Percentiles rank a stretch among this genome's conserved stretches.
Conservation (phyloP, 768 basidiomycete genomes). For the Mycena filopes region DNA sequence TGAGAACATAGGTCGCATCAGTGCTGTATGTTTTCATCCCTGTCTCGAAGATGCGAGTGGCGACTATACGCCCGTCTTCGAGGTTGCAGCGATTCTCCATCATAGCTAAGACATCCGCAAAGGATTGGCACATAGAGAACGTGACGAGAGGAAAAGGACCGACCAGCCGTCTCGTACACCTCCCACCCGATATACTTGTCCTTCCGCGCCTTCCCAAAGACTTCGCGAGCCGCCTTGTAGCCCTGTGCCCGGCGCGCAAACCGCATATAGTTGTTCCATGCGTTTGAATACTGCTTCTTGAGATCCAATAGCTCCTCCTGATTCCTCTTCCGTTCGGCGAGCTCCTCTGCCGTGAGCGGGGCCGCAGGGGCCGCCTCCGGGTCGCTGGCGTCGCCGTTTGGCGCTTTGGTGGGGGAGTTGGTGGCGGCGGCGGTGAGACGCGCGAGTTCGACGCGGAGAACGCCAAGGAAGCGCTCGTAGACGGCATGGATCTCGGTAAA, state of each 20-base stretch:
- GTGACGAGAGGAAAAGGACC: constrained; percentile 32
- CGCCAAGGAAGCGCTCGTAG: constrained; percentile 78
- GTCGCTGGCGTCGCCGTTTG: constrained; percentile 4
- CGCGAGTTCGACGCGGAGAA: constrained; percentile 74
- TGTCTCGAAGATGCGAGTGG: constrained; percentile 93
- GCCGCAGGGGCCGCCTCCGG: not conserved
- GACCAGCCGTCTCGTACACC: constrained; percentile 92
- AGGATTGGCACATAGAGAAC: not conserved
- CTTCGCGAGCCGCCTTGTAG: constrained; percentile 76
- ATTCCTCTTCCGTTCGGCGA: not conserved
- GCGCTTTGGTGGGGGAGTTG: not conserved
- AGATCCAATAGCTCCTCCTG: constrained; percentile 61
- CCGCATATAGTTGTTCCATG: constrained; percentile 92
- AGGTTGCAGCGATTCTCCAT: constrained; percentile 93
- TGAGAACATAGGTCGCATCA: constrained; percentile 86
- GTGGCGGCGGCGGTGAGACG: constrained; percentile 56
- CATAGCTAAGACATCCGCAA: constrained; percentile 64
- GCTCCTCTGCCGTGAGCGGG: not conserved
- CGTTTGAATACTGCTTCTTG: constrained; percentile 79
- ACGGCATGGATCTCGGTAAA: constrained; percentile 73
- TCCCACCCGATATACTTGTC: constrained; percentile 87
- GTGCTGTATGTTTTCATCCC: constrained; percentile 87
- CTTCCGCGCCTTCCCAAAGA: constrained; percentile 87
- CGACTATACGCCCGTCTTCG: constrained; percentile 72
- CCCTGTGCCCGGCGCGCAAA: constrained; percentile 91